Percentiles rank a stretch among this genome's conserved stretches.
Evolutionary conservation across 352 stramenopile species (phyloP).

Genomic region (Globisporangium ultimum): DNA sequence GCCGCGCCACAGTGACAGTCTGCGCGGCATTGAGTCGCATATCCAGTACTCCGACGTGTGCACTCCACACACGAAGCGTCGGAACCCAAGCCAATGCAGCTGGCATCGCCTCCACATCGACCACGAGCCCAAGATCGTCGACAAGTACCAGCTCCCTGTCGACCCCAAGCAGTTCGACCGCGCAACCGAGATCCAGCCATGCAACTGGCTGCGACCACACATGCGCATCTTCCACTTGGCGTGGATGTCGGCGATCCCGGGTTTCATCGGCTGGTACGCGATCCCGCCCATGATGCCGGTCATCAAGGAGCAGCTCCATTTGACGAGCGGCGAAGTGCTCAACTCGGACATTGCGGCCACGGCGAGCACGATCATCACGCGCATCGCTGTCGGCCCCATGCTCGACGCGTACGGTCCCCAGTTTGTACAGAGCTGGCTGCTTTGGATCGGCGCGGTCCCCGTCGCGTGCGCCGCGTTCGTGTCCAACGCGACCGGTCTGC

Average conservation of each 20-base stretch:
- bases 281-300: conserved; percentile 93
- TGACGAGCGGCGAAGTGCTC: conserved; percentile 86
- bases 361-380: conserved; percentile 90
- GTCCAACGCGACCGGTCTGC: conserved; percentile 59
- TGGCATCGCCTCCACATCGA: conserved; percentile 7
- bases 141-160: conserved; percentile 44
- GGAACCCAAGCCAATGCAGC: neutral
- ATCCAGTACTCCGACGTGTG: neutral
- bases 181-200: conserved; percentile 74
- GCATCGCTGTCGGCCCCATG: conserved; percentile 90
- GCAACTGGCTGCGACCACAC: conserved; percentile 85
- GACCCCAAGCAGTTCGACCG: conserved; percentile 60
- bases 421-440: conserved; percentile 72
- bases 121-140: conserved; percentile 12
- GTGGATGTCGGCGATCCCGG: conserved; percentile 91
- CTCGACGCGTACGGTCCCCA: conserved; percentile 91
- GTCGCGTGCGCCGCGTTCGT: conserved; percentile 87
- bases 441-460: conserved; percentile 85
- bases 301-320: conserved; percentile 80
- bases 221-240: conserved; percentile 94
- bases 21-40: neutral
- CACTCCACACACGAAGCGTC: neutral
- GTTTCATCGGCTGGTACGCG: conserved; percentile 94
- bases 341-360: conserved; percentile 92
- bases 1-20: neutral